These are phyloP conservation scores for Eragrostis nindensis DNA, from an alignment of 176 grass and related monocot genomes.

Conservation along the genomic window DNA sequence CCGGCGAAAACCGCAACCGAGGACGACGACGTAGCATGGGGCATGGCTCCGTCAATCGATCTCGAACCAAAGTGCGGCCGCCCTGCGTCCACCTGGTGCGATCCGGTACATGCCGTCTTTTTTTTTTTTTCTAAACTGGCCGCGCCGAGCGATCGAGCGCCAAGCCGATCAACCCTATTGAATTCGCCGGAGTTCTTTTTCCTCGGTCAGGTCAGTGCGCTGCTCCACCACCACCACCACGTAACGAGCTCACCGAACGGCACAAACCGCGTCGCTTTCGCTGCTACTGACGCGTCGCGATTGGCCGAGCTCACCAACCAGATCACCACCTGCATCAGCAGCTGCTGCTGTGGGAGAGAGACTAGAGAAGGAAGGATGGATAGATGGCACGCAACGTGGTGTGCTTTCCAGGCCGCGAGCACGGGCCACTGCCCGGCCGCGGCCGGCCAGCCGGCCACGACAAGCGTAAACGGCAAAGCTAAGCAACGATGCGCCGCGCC, in stretches of 20 bases:
- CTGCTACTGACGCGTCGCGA: not conserved
- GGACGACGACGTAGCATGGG: not conserved
- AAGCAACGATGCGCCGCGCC: conserved; percentile 15
- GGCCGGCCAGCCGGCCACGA: conserved; percentile 24
- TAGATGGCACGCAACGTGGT: conserved; percentile 37
- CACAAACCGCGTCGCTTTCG: conserved; percentile 29
- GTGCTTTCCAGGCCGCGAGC: conserved; percentile 9
- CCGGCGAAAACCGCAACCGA: conserved; percentile 22
- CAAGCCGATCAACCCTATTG: no score
- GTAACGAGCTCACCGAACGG: not conserved
- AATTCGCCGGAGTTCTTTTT: not conserved
- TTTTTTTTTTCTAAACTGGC: not conserved
- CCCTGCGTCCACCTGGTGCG: not conserved
- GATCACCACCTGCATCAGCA: not conserved
- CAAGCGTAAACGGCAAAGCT: conserved; percentile 51
- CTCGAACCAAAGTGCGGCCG: not conserved
- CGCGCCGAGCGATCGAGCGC: not conserved
- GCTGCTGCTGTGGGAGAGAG: not conserved
- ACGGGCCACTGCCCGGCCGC: not conserved
- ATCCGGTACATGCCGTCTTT: not conserved
- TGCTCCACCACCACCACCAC: not conserved
- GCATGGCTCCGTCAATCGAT: not conserved
- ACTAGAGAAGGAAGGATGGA: not conserved
- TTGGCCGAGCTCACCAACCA: not conserved
- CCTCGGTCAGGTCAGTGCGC: not conserved